A percentile compares a stretch with the other conserved stretches of the same genome.
phyloP scores from a whole-genome alignment of 108 stramenopile genomes.

The Cyclotella kingstonii region DNA sequence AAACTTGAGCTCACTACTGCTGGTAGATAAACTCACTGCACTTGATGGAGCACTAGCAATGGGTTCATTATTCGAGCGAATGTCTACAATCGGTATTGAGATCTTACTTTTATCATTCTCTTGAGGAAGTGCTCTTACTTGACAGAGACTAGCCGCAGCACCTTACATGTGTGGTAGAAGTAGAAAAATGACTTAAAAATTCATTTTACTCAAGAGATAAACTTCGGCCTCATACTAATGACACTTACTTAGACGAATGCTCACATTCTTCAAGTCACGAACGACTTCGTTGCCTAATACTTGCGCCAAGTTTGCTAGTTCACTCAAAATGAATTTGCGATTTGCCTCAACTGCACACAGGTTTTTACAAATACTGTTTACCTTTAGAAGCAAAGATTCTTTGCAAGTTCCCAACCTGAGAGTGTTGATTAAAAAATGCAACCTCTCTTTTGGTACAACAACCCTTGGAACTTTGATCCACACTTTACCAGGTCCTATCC shows the following conservation, averaged over 20 bases:
- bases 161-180: too few species aligned
- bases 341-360: constrained; percentile 73
- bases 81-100: not conserved
- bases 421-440: constrained; percentile 71
- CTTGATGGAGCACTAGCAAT: constrained; percentile 56
- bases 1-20: constrained; percentile 85
- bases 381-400: constrained; percentile 70
- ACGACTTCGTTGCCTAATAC: constrained; percentile 71
- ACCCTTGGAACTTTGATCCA: constrained; percentile 75
- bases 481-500: constrained; percentile 61
- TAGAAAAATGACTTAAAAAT: too few species aligned
- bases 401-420: constrained; percentile 76
- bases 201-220: too few species aligned
- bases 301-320: constrained; percentile 69
- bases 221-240: too few species aligned
- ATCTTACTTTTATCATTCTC: not conserved
- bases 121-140: constrained; percentile 2
- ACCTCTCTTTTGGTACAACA: constrained; percentile 55
- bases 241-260: constrained; percentile 57
- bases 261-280: constrained; percentile 65
- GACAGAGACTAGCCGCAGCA: constrained; percentile 34
- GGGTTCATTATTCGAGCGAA: constrained; percentile 17
- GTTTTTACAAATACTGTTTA: constrained; percentile 68
- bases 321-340: constrained; percentile 32
- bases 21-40: constrained; percentile 83